Evolutionary conservation across 257 asterid species (phyloP).

Genomic region (Haberlea rhodopensis): DNA sequence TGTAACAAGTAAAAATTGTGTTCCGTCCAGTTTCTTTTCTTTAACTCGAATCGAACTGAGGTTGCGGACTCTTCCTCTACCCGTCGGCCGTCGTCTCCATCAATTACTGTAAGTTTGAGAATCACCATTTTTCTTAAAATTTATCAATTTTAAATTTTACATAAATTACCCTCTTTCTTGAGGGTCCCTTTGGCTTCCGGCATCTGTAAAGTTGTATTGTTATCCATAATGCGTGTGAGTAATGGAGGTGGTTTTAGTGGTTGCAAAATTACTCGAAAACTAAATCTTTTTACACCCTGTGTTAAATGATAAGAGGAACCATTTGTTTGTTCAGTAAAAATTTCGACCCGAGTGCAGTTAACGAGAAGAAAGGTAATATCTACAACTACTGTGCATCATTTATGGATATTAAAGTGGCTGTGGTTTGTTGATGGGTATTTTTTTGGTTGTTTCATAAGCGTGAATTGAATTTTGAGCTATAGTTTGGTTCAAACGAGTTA

Average conservation of each 20-base stretch:
- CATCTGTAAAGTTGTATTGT: not conserved
- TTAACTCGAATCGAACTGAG: not conserved
- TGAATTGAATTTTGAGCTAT: not conserved
- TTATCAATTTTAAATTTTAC: not conserved
- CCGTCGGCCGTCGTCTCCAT: not conserved
- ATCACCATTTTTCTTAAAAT: not conserved
- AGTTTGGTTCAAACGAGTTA: not conserved
- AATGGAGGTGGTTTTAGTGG: not conserved
- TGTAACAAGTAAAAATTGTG: too few species aligned
- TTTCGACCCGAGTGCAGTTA: not conserved
- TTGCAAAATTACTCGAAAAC: not conserved
- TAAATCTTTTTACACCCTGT: not conserved
- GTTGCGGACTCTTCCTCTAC: not conserved
- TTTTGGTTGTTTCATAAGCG: not conserved
- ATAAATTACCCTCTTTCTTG: not conserved
- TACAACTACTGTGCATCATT: not conserved
- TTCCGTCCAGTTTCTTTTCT: too few species aligned
- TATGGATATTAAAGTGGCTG: not conserved
- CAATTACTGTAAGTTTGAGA: not conserved
- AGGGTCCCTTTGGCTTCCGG: not conserved
- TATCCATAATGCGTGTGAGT: not conserved
- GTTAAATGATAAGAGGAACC: not conserved
- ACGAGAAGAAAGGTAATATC: not conserved
- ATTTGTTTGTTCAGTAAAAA: not conserved
- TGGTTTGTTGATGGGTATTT: not conserved